These are phyloP conservation scores for Hura crepitans DNA, from an alignment of 441 rosid genomes.

Conservation along the genomic window DNA sequence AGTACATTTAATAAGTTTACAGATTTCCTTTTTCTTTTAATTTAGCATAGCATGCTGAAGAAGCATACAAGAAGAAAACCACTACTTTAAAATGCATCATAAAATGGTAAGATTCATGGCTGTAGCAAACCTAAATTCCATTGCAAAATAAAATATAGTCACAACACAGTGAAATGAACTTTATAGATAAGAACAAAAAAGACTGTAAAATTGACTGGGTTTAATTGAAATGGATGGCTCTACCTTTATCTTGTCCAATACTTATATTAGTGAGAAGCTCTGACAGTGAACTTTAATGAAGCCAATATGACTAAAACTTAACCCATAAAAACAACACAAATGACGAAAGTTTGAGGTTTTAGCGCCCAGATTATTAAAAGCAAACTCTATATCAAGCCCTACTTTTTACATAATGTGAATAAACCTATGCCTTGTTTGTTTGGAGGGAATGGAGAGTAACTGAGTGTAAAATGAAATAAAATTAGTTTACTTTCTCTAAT, in stretches of 20 bases:
- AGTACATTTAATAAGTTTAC: background rate
- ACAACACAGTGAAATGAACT: background rate
- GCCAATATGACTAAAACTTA: too few species aligned
- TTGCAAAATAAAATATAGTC: too few species aligned
- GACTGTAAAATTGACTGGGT: too few species aligned
- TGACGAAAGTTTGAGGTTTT: background rate
- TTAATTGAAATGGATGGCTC: background rate
- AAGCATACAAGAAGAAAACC: background rate
- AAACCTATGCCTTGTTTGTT: too few species aligned
- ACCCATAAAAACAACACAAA: too few species aligned
- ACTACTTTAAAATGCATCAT: background rate
- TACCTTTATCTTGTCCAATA: background rate
- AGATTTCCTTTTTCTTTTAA: background rate
- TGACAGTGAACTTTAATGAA: too few species aligned
- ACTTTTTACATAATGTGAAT: background rate
- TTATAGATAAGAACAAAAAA: background rate
- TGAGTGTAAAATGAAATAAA: too few species aligned
- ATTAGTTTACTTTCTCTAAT: too few species aligned
- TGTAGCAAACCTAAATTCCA: background rate
- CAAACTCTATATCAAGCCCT: background rate
- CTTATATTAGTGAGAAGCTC: too few species aligned
- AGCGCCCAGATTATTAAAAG: background rate
- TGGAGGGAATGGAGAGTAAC: too few species aligned
- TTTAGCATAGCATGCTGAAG: background rate
- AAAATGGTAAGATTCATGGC: background rate